Base-by-base conservation (phyloP, 1,284 basidiomycete species). In the Rhodotorula sp. region DNA sequence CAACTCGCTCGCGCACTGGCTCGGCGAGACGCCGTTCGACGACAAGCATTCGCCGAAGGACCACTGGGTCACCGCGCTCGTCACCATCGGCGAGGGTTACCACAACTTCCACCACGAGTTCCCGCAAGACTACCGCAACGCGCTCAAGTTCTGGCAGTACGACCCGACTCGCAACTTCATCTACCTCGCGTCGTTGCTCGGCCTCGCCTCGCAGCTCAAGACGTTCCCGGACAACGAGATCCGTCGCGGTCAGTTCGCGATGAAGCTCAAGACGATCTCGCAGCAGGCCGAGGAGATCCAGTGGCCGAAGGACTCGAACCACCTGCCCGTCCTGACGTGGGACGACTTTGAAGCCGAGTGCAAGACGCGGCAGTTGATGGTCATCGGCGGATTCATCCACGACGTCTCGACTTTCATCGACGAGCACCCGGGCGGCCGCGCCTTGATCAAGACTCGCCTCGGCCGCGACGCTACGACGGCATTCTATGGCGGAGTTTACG, bases 221-320 rank as follows among this genome's bases (percentile, higher is more conserved):
- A 87, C 87, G 51, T 97, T 97, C 88, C 91, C 94, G 31, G 91
- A 94, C 58, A 96, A 96, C 80, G 94, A 97, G 82, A 89, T 97
- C 77, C 86, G 86, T 79, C 95, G 95, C 83, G 94, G 94, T 59
- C 89, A 93, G 80, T 87, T 93, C 73, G 94, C 92, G 39, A 96
- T 97, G 93, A 86, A 95, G 81, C 85, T 97, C 62, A 93, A 93
- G 85, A 87, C 87, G 77, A 84, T 96, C 23, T 87, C 89, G 65
- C 85, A 85, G 78, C 87, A 88, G 43, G 88, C 90, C 76, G 88
- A 91, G 46, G 84, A 83, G 57, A 84, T 97, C 62, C 80, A 83
- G 47, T 96, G 93, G 92, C 93, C 93, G 8, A 86, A 85, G n/a
- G 76, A 76, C 62, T 87, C 83, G 64, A 88, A 87, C 74, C 87